These are phyloP conservation scores for Erysimum cheiranthoides DNA, from an alignment of 345 rosid species.

Conservation along the genomic window DNA sequence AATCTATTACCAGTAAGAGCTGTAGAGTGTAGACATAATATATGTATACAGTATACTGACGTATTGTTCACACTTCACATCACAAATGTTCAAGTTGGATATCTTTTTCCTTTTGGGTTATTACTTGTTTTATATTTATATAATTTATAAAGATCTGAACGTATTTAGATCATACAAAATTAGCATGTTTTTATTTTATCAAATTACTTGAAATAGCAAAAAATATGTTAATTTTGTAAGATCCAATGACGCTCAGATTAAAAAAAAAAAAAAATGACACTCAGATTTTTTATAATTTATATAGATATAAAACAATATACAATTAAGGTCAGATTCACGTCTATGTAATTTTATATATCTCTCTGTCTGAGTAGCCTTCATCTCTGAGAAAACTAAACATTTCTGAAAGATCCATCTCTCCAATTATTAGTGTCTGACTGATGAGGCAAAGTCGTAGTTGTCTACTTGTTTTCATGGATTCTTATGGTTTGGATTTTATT, in stretches of 20 bases:
- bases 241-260: no score
- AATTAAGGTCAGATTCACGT: no score
- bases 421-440: constrained; percentile 14
- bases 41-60: not conserved
- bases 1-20: not conserved
- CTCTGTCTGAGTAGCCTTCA: no score
- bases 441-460: constrained; percentile 21
- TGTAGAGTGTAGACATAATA: not conserved
- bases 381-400: not conserved
- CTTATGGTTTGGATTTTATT: constrained; percentile 3
- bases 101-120: not conserved
- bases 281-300: no score
- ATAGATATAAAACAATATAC: no score
- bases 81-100: not conserved
- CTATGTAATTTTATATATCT: no score
- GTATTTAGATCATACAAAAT: not conserved
- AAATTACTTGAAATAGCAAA: not conserved
- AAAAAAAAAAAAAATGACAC: no score
- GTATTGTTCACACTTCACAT: no score
- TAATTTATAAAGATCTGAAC: not conserved
- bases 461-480: constrained; percentile 13
- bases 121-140: not conserved
- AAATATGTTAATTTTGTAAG: no score
- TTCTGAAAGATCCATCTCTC: not conserved
- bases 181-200: not conserved